Evolutionary conservation across 1,284 basidiomycete genomes (phyloP).

Genomic region (Sanghuangporus sanghuang): DNA sequence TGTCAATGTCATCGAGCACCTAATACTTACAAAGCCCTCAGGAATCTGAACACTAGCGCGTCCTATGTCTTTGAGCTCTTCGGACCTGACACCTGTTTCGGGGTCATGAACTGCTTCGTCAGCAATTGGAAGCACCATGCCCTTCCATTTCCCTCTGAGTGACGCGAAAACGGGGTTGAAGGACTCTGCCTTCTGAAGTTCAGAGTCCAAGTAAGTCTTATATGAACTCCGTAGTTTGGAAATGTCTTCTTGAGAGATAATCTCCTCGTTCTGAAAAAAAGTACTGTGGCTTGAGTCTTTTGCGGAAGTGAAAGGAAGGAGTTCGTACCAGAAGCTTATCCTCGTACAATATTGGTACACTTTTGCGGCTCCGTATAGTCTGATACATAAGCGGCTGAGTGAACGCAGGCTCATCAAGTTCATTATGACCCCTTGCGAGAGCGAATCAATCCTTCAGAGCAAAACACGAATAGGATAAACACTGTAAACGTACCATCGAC

Average conservation of each 20-base stretch:
- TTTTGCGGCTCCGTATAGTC: slow-evolving; percentile 69
- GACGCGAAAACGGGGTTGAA: slow-evolving; percentile 49
- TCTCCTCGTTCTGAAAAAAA: slow-evolving; percentile 33
- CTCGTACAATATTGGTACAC: slow-evolving; percentile 81
- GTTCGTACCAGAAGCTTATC: slow-evolving; percentile 62
- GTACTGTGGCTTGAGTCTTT: neutral
- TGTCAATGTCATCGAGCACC: neutral
- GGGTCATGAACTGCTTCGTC: slow-evolving; percentile 49
- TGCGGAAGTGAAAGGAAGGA: neutral
- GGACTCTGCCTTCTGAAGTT: slow-evolving; percentile 45
- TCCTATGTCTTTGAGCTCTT: slow-evolving; percentile 53
- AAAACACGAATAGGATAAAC: neutral
- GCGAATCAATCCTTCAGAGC: neutral
- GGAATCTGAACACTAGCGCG: slow-evolving; percentile 69
- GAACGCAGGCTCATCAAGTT: slow-evolving; percentile 86
- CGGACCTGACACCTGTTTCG: slow-evolving; percentile 60
- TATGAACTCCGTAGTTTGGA: slow-evolving; percentile 48
- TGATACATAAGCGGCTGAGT: slow-evolving; percentile 90
- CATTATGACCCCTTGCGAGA: slow-evolving; percentile 69
- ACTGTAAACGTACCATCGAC: slow-evolving; percentile 57
- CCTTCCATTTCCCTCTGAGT: slow-evolving; percentile 58
- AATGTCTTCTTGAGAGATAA: slow-evolving; percentile 48
- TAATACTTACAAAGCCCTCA: slow-evolving; percentile 61
- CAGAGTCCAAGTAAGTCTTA: slow-evolving; percentile 55
- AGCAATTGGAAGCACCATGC: slow-evolving; percentile 68